Percentiles rank a stretch among this genome's conserved stretches.
These are phyloP conservation scores for Flaveria floridana DNA, from an alignment of 140 eudicot genomes.

Conservation along the genomic window DNA sequence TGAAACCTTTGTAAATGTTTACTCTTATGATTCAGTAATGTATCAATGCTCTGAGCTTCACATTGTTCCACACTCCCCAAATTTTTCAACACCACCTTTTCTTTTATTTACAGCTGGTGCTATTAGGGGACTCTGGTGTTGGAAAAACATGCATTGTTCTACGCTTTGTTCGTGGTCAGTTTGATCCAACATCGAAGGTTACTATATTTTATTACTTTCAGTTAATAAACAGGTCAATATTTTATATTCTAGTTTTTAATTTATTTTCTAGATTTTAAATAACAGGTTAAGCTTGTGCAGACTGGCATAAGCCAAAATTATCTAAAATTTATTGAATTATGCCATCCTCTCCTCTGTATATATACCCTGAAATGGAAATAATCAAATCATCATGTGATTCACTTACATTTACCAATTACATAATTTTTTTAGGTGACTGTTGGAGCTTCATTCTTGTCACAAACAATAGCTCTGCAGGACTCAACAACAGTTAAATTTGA, in stretches of 20 bases:
- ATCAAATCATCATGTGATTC: not conserved
- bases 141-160: conserved; percentile 99
- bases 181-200: conserved; percentile 98
- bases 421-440: conserved; percentile 70
- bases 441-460: conserved; percentile 98
- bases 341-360: not conserved
- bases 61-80: not conserved
- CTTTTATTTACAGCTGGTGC: conserved; percentile 69
- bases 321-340: not conserved
- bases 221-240: not conserved
- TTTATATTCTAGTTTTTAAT: not conserved
- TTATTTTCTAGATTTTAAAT: not conserved
- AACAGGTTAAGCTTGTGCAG: not conserved
- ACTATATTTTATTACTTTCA: conserved; percentile 2
- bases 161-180: conserved; percentile 97
- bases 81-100: not conserved
- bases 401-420: not conserved
- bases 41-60: not conserved
- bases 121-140: conserved; percentile 97
- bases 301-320: not conserved
- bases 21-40: not conserved
- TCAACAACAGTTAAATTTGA: conserved; percentile 95
- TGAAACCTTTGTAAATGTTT: not conserved
- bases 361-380: not conserved
- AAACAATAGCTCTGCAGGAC: conserved; percentile 92